These are phyloP conservation scores for Hemileia vastatrix DNA, from an alignment of 1,284 basidiomycete species.

Conservation along the genomic window DNA sequence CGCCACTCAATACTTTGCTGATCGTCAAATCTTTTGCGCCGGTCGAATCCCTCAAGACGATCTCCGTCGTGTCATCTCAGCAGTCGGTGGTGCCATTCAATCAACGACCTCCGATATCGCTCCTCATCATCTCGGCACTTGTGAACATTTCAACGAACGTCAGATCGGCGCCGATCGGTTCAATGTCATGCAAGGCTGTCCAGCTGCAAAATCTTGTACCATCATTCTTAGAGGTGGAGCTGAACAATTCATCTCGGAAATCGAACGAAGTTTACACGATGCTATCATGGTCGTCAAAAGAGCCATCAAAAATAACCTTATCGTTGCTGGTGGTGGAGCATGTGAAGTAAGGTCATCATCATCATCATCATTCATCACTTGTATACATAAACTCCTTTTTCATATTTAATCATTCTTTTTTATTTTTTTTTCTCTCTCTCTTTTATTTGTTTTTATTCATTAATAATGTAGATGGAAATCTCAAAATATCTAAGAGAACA, in stretches of 20 bases:
- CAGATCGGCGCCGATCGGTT: slow-evolving; percentile 97
- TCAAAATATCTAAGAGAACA: slow-evolving; percentile 84
- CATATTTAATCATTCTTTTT: slow-evolving; percentile 7
- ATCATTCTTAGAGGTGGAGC: slow-evolving; percentile 89
- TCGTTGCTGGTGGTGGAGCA: slow-evolving; percentile 96
- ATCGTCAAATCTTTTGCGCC: slow-evolving; percentile 97
- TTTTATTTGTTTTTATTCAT: background rate
- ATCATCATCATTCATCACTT: background rate
- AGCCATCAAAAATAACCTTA: slow-evolving; percentile 85
- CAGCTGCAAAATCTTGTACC: slow-evolving; percentile 97
- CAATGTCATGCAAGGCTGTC: slow-evolving; percentile 84
- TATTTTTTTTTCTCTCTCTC: slow-evolving; percentile 3
- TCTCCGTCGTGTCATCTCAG: slow-evolving; percentile 86
- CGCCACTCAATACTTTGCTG: slow-evolving; percentile 98
- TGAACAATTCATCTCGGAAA: slow-evolving; percentile 98
- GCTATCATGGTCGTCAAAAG: slow-evolving; percentile 99
- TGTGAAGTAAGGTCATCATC: slow-evolving; percentile 61
- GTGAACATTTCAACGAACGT: slow-evolving; percentile 81
- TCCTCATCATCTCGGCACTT: slow-evolving; percentile 71
- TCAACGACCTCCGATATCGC: slow-evolving; percentile 89
- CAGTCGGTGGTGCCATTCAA: slow-evolving; percentile 88
- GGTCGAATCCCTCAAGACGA: slow-evolving; percentile 87
- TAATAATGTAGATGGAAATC: slow-evolving; percentile 71
- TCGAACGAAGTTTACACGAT: slow-evolving; percentile 93
- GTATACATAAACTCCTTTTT: background rate